Evolutionary conservation across 176 grass and related monocot genomes (phyloP).

Genomic region (Eleusine coracana): DNA sequence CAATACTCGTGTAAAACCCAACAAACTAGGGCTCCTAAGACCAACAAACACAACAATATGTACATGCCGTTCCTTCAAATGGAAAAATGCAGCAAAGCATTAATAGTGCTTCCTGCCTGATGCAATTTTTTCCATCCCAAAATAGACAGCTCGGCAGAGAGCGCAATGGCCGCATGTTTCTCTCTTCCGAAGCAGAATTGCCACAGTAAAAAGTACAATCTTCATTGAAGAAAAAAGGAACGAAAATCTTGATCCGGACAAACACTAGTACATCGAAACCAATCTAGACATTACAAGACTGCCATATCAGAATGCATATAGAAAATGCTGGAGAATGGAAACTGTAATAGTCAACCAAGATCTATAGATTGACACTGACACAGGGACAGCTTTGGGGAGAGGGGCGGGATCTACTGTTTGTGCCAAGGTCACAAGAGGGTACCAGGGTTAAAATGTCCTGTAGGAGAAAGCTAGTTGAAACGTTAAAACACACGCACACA

Average conservation of each 20-base stretch:
- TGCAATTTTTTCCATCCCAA: neutral
- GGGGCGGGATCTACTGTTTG: neutral
- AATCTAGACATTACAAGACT: conserved; percentile 28
- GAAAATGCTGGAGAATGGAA: neutral
- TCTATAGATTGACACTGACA: conserved; percentile 4
- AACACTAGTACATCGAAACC: neutral
- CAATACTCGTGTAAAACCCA: too few species aligned
- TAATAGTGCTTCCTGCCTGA: neutral
- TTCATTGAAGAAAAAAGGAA: neutral
- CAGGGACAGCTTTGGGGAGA: neutral
- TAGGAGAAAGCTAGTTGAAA: conserved; percentile 37
- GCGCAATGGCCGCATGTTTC: neutral
- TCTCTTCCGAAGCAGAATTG: neutral
- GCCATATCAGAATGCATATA: conserved; percentile 12
- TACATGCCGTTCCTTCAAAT: neutral
- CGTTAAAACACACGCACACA: neutral
- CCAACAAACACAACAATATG: too few species aligned
- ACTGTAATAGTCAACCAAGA: neutral
- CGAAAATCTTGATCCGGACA: neutral
- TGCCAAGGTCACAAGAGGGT: conserved; percentile 21
- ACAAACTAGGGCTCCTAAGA: too few species aligned
- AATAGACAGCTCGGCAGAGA: neutral
- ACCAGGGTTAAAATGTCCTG: conserved; percentile 54
- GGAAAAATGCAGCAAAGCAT: neutral
- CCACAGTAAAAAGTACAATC: neutral